Evolutionary conservation across 495 filamentous ascomycete species (phyloP), one percentile per base, ranked within the genome.

Genomic region (Saxispiralis lemnorum): DNA sequence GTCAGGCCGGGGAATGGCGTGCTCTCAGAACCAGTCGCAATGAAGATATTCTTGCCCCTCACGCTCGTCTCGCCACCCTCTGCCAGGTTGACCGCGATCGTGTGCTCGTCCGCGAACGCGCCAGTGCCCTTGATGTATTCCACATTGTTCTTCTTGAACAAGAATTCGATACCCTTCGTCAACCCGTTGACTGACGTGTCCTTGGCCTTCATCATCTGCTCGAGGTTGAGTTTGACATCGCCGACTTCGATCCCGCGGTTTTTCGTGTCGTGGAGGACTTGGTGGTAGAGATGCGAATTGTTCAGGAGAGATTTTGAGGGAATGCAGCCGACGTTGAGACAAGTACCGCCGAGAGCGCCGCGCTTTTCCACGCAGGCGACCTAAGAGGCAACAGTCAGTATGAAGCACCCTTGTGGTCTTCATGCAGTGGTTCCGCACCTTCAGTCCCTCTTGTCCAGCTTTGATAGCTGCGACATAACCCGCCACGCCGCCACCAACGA

Each of bases 381-480:
- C 88, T 95, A 57, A 40, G 28, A n/a, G 15, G 19, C 19, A n/a
- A n/a, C 15, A 16, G 38, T 56, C 28, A 60, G 47, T 15, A 14
- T 17, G 3, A 12, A 6, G 24, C 15, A 17, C 35, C 19, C 1
- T 35, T 13, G 14, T 44, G 41, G 19, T 38, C 10, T 30, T 41
- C 2, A 31, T 31, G 11, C 17, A 38, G 4, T 28, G 4, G n/a
- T 15, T 1, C 17, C 24, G 33, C 47, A 92, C 88, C 79, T 96
- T 97, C 60, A 97, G 68, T 56, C 89, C 92, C 62, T 89, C 85
- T 62, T 97, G 89, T 39, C 86, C 89, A 54, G 92, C 89, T 69
- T 95, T 96, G 73, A 97, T 97, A 49, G 89, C 89, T 48, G 89
- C 87, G 56, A 96, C 92, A 71, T 97, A 97, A 62, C 89, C 89